Conservation (phyloP, 2,329 filamentous ascomycete genomes). For the Colletotrichum eremochloae region DNA sequence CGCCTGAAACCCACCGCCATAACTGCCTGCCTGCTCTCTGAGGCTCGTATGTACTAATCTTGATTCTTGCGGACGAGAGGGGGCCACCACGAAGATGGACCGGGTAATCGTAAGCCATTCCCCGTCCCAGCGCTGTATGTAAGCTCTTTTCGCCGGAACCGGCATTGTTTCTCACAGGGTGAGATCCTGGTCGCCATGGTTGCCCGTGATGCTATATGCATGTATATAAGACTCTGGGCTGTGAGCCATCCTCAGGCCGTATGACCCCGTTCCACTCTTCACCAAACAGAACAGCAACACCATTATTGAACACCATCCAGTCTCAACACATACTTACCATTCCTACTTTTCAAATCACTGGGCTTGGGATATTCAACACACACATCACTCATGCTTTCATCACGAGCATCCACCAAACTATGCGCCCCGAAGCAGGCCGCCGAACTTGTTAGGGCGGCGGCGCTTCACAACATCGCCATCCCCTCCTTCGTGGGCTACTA, state of each 20-base stretch:
- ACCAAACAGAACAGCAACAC: conserved; percentile 3
- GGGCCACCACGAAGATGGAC: no score
- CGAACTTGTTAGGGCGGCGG: conserved; percentile 45
- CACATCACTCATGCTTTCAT: conserved; percentile 47
- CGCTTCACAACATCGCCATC: conserved; percentile 34
- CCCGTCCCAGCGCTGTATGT: conserved; percentile 1
- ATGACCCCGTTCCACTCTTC: background rate
- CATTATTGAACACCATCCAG: conserved; percentile 3
- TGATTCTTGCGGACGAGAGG: no score
- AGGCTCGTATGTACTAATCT: background rate
- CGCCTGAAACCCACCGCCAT: background rate
- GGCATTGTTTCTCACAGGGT: background rate
- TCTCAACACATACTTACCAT: background rate
- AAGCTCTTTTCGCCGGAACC: conserved; percentile 7
- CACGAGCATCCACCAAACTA: conserved; percentile 46
- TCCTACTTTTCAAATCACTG: background rate
- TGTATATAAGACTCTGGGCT: conserved; percentile 33
- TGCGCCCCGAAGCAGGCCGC: conserved; percentile 47
- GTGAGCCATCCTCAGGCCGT: conserved; percentile 32
- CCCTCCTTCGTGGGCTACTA: conserved; percentile 39
- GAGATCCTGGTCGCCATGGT: background rate
- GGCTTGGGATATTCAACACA: conserved; percentile 4
- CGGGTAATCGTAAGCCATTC: background rate
- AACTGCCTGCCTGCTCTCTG: conserved; percentile 10
- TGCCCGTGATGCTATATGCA: conserved; percentile 1